Base-by-base conservation (phyloP, 345 rosid species). In the Mercurialis annua region DNA sequence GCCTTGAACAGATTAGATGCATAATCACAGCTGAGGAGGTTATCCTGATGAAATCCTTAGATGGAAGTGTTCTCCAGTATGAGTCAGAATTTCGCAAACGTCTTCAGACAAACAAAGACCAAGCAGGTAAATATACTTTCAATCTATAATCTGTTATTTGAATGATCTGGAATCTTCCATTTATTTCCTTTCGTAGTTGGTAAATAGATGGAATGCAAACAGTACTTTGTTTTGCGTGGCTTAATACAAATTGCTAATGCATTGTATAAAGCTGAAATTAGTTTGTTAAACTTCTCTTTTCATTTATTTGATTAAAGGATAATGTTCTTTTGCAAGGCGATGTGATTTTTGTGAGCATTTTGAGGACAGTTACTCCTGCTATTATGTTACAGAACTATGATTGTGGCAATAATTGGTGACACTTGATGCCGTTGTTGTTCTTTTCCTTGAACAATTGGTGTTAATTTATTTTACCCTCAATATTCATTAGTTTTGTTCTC, bases 21-120 rank as follows among this genome's bases (percentile, higher is more conserved):
- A 85, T 94, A 60, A 94, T 94, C 72, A 91, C 97, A 29, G 92
- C 97, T 0, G 97, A 94, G 36, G 99, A 94, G 80, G 97, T 85
- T 69, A 73, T 94, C 73, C 78, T 94, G 64, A 87, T 90, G 99
- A 94, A 91, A 76, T 90, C 95, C 50, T 71, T 92, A 52, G 96
- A 91, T 80, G 81, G 83, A 6, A 79, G 86, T 38, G 95, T 94
- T 64, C 71, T 84, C 71, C 89, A 82, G 75, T 94, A 87, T 73
- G 81, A 85, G 71, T 81, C 90, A 1, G 97, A 94, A 73, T 52
- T 94, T 70, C 82, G 97, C 77, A 94, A 81, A 77, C 94, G 91
- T 40, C 92, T 94, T 67, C 86, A 84, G 65, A 64, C 72, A 29
- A 87, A 79, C 70, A 90, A 80, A 70, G 90, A 84, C 62, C 81